Evolutionary conservation across 1,284 basidiomycete species (phyloP), one percentile per base, ranked within the genome.

Genomic region (Leccinum pseudoinsigne): DNA sequence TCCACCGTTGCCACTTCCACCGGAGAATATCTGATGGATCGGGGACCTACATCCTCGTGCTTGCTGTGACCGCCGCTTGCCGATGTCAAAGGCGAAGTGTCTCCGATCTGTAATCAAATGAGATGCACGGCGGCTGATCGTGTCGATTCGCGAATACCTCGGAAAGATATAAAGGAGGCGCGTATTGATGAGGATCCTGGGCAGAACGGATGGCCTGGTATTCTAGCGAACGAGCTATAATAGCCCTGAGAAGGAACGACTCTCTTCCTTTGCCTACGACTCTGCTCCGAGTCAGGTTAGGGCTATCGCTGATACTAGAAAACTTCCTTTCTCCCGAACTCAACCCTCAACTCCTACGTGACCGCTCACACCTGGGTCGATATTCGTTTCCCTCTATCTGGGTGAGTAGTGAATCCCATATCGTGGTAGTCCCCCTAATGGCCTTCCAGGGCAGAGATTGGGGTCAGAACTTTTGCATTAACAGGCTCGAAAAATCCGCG

Each of bases 111-210:
- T 5, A 26, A 51, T 26, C 31, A 57, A 58, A 34, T 72, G 31
- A 74, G 72, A 62, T 58, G 57, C 61, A 50, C 18, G 26, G 31
- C 5, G 47, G 10, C 45, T 50, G 51, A 59, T 57, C 36, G 31
- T 18, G 21, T 38, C 47, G 34, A 56, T n/a, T 57, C 54, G 50
- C 5, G 26, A 64, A 55, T 68, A 74, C 71, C 63, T 66, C 63
- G 42, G 64, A 60, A 61, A 36, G 36, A 3, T 45, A 56, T 23
- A 50, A 16, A 57, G 59, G 61, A 18, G 60, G 18, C 16, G 66
- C 38, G 34, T 66, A 60, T 58, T 64, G 68, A 23, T 58, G 69
- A 67, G 65, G 38, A 70, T 63, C 71, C 60, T 47, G 54, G 28
- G 10, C 26, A 34, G 65, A 63, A 66, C 21, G 53, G 7, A 21